Evolutionary conservation across 306 rosid genomes (phyloP).

Genomic region (Sicyos baderoa): DNA sequence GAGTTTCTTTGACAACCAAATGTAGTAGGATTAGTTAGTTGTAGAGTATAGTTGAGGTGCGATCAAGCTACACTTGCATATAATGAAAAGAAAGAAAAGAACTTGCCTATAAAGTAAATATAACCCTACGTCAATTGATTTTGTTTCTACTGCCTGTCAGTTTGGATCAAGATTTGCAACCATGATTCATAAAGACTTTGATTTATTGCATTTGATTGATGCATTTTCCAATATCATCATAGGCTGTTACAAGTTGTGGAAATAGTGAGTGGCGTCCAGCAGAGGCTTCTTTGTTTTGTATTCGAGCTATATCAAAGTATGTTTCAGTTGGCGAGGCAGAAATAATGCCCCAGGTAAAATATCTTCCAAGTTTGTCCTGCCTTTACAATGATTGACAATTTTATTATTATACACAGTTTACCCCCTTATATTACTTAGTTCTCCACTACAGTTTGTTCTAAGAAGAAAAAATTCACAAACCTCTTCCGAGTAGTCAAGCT

Average conservation of each 20-base stretch:
- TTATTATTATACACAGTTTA: not conserved
- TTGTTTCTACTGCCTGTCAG: not conserved
- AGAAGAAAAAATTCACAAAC: not conserved
- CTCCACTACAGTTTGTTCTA: not conserved
- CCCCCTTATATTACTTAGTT: slow-evolving; percentile 7
- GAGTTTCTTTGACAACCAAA: too few species aligned
- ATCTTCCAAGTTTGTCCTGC: slow-evolving; percentile 18
- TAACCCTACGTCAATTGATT: not conserved
- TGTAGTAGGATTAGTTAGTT: too few species aligned
- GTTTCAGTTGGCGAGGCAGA: slow-evolving; percentile 82
- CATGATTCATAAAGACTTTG: not conserved
- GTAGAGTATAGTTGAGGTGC: not conserved
- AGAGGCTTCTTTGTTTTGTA: slow-evolving; percentile 95
- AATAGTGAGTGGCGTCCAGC: slow-evolving; percentile 89
- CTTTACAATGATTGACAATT: not conserved
- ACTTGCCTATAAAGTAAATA: not conserved
- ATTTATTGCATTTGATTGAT: not conserved
- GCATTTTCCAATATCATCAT: slow-evolving; percentile 22
- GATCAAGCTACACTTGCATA: not conserved
- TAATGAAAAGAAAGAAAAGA: not conserved
- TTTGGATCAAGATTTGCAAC: not conserved
- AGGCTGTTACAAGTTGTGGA: slow-evolving; percentile 75
- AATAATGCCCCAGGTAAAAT: slow-evolving; percentile 91
- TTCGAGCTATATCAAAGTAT: slow-evolving; percentile 78
- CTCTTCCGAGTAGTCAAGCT: not conserved